Evolutionary conservation across 148 eudicot genomes (phyloP).

Genomic region (Fallopia convolvulus): DNA sequence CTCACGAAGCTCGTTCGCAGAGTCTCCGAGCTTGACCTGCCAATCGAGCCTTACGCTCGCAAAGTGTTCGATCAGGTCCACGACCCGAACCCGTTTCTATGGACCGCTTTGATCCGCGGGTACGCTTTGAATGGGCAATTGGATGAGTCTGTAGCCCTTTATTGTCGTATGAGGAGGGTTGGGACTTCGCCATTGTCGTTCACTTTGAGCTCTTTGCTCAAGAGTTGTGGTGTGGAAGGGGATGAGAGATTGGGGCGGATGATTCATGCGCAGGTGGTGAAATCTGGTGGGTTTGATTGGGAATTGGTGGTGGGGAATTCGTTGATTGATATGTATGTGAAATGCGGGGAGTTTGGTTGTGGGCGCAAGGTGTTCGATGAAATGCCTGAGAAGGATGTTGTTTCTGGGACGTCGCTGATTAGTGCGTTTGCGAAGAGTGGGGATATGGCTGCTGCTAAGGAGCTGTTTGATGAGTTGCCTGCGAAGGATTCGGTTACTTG

Average conservation of each 20-base stretch:
- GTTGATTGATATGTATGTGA: constrained; percentile 43
- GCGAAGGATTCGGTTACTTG: constrained; percentile 35
- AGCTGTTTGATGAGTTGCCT: constrained; percentile 41
- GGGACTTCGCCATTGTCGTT: constrained; percentile 28
- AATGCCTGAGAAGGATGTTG: constrained; percentile 41
- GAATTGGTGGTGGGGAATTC: constrained; percentile 35
- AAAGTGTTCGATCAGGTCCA: constrained; percentile 25
- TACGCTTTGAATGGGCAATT: constrained; percentile 24
- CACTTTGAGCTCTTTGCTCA: constrained; percentile 41
- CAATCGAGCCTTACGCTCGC: constrained; percentile 24
- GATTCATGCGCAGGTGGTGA: constrained; percentile 35
- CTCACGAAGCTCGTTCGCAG: constrained; percentile 43
- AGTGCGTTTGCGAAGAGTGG: constrained; percentile 36
- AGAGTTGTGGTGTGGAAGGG: constrained; percentile 22
- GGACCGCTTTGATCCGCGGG: constrained; percentile 48
- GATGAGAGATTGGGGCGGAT: constrained; percentile 33
- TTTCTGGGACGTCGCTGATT: constrained; percentile 41
- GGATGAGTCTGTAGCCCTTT: constrained; percentile 19
- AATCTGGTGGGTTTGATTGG: constrained; percentile 38
- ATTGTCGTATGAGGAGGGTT: constrained; percentile 30
- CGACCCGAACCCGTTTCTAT: constrained; percentile 40
- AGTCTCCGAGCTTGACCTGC: constrained; percentile 26
- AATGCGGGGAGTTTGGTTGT: constrained; percentile 32
- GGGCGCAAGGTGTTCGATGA: constrained; percentile 51
- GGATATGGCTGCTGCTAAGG: constrained; percentile 33